phyloP scores from a whole-genome alignment of 495 filamentous ascomycete genomes.

The Parathielavia appendiculata region DNA sequence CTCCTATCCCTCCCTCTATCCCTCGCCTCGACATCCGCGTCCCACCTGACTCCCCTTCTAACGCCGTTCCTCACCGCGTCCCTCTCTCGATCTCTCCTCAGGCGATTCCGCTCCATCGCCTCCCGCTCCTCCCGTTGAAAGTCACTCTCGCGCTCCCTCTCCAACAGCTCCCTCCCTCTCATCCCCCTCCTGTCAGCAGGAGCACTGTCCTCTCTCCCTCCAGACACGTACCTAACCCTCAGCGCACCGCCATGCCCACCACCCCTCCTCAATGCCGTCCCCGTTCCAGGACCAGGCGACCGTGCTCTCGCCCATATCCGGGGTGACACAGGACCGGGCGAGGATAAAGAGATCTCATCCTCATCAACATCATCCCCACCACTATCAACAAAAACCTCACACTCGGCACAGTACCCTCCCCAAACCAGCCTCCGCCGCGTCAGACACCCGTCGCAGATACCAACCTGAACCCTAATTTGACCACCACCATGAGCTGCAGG shows the following conservation, averaged over 20 bases:
- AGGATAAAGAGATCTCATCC: too few species aligned
- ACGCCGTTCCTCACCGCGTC: neutral
- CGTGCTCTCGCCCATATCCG: neutral
- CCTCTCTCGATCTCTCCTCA: neutral
- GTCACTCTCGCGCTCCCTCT: constrained; percentile 4
- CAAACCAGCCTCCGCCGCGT: neutral
- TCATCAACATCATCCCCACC: neutral
- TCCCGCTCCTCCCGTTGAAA: neutral
- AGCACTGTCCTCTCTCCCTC: neutral
- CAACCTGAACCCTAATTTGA: neutral
- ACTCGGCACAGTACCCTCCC: constrained; percentile 7
- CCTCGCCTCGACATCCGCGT: neutral
- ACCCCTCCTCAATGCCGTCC: neutral
- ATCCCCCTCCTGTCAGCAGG: neutral
- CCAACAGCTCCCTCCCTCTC: constrained; percentile 1
- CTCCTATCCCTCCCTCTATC: constrained; percentile 1
- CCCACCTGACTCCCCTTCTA: constrained; percentile 5
- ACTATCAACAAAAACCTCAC: neutral
- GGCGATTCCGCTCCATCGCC: neutral
- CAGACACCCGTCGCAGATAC: constrained; percentile 9
- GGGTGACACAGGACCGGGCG: too few species aligned
- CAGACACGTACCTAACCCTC: neutral
- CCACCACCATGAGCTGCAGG: too few species aligned
- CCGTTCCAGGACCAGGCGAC: neutral
- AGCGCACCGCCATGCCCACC: neutral